phyloP scores from a whole-genome alignment of 441 rosid genomes.

The Kokia cookei region DNA sequence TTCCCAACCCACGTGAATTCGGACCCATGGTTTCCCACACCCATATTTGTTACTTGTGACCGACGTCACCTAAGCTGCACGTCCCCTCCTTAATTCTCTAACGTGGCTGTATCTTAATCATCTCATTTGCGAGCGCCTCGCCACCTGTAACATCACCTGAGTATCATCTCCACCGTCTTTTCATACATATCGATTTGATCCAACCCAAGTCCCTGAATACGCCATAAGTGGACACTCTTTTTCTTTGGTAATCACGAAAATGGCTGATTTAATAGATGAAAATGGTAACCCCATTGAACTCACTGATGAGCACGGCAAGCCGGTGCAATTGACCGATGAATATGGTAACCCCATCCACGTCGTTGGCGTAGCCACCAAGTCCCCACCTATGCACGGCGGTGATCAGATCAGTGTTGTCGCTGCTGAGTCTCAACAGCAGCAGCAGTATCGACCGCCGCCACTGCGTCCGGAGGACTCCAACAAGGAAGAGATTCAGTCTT shows the following conservation, averaged over 20 bases:
- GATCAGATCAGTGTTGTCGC: not conserved
- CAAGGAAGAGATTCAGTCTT: slow-evolving; percentile 28
- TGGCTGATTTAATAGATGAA: slow-evolving; percentile 64
- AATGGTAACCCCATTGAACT: slow-evolving; percentile 54
- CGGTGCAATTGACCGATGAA: slow-evolving; percentile 64
- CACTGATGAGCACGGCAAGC: slow-evolving; percentile 57
- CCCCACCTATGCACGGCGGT: not conserved
- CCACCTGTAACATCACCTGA: slow-evolving; percentile 7
- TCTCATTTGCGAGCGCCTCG: not conserved
- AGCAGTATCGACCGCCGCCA: not conserved
- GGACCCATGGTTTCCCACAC: too few relatives aligned
- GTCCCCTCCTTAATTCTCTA: not conserved
- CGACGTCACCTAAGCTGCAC: too few relatives aligned
- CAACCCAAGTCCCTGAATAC: too few relatives aligned
- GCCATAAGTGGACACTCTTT: too few relatives aligned
- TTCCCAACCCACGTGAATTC: too few relatives aligned
- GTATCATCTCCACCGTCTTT: not conserved
- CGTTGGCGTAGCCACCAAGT: slow-evolving; percentile 44
- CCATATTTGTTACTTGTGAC: not conserved
- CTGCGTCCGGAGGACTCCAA: not conserved
- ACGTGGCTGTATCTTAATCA: slow-evolving; percentile 14
- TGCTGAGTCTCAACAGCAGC: slow-evolving; percentile 1
- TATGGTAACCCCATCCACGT: slow-evolving; percentile 55
- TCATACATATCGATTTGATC: not conserved
- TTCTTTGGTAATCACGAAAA: not conserved